A percentile compares a stretch with the other conserved stretches of the same genome.
These are phyloP conservation scores for Mucor saturninus DNA, from an alignment of 371 early-diverging fungal genomes.

Conservation along the genomic window DNA sequence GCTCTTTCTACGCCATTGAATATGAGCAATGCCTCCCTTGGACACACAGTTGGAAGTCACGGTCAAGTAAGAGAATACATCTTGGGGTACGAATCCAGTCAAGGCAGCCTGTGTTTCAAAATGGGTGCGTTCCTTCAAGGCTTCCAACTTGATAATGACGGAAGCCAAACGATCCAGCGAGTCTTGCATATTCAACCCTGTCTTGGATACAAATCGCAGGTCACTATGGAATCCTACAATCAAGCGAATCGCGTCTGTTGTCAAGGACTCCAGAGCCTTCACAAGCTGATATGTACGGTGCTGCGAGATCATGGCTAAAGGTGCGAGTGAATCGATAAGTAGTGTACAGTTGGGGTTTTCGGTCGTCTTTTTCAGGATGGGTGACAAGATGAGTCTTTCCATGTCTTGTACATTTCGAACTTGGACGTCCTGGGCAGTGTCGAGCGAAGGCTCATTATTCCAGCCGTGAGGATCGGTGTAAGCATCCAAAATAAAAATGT, in stretches of 20 bases:
- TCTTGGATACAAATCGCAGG: constrained; percentile 19
- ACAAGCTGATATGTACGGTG: constrained; percentile 46
- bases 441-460: constrained; percentile 18
- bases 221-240: constrained; percentile 42
- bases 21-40: constrained; percentile 38
- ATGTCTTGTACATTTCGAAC: constrained; percentile 22
- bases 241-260: constrained; percentile 43
- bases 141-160: constrained; percentile 35
- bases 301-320: constrained; percentile 35
- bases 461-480: constrained; percentile 45
- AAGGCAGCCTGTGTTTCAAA: constrained; percentile 40
- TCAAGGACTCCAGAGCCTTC: constrained; percentile 41
- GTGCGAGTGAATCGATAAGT: constrained; percentile 44
- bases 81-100: constrained; percentile 48
- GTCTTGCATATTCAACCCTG: constrained; percentile 23
- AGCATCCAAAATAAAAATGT: constrained; percentile 37
- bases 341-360: constrained; percentile 24
- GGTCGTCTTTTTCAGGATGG: constrained; percentile 25
- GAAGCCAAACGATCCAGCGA: constrained; percentile 43
- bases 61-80: constrained; percentile 47
- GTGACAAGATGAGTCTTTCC: constrained; percentile 30
- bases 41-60: constrained; percentile 36
- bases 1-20: constrained; percentile 55
- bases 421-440: background rate
- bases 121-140: constrained; percentile 31